Base-by-base conservation (phyloP, 768 basidiomycete genomes). In the Macrolepiota albuminosa region DNA sequence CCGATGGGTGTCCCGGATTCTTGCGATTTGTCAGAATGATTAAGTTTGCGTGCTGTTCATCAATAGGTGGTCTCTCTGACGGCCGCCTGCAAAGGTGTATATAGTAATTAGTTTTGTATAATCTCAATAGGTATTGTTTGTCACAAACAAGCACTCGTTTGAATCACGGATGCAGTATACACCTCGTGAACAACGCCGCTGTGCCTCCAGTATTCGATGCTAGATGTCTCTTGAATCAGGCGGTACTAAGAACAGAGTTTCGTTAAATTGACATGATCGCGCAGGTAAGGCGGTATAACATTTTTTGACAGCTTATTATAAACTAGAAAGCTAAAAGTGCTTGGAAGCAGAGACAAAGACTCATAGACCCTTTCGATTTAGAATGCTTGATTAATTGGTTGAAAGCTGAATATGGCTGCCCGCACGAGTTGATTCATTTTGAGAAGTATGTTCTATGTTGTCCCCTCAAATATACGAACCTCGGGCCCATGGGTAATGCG, bases 221-320 rank as follows among this genome's bases (percentile, higher is more conserved):
- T 53, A 6, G 18, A 16, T 11, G 1, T 39, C 31, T 45, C n/a
- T 36, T 51, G n/a, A 31, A 36, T 36, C 4, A 24, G 50, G 34
- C 34, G 24, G 24, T 18, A 33, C 48, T 47, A 33, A 10, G 26
- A 34, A 40, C 54, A 56, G 40, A 40, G 26, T 52, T n/a, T 58
- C 29, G 49, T 26, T 46, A 34, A 56, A 56, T 34, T 46, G 55
- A n/a, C 40, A 46, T 31, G 26, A 54, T n/a, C 53, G 43, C 58
- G 43, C 31, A 36, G 34, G 55, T 46, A 56, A 6, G 18, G 45
- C 21, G 43, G 45, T 18, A 21, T 56, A 56, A 34, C 34, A 29
- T 56, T 47, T 43, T 45, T 36, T 60, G 59, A 60, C 59, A 60
- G 54, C 36, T 45, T n/a, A 33, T 29, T 33, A 53, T 43, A 29